phyloP scores from a whole-genome alignment of 106 monocot genomes.

The Phalaenopsis aphrodite region DNA sequence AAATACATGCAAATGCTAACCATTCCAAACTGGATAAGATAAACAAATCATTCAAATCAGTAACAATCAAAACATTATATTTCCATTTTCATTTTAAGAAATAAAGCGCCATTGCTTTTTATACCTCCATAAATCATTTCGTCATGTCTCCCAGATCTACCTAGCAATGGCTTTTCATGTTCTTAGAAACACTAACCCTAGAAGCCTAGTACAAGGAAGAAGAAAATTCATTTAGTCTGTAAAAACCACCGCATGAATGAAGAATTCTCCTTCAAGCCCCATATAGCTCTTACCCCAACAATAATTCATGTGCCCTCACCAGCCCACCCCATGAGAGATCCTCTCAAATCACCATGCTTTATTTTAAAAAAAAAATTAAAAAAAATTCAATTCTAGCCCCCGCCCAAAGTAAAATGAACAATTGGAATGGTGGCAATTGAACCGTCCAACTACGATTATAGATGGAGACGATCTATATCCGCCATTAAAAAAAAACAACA shows the following conservation, averaged over 20 bases:
- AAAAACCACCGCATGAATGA: not conserved
- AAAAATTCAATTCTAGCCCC: not conserved
- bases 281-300: too few relatives aligned
- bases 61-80: not conserved
- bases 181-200: too few relatives aligned
- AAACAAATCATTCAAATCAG: not conserved
- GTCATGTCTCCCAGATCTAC: too few relatives aligned
- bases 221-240: too few relatives aligned
- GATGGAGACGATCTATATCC: not conserved
- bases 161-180: too few relatives aligned
- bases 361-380: too few relatives aligned
- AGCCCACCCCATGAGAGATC: too few relatives aligned
- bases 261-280: not conserved
- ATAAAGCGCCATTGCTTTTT: too few relatives aligned
- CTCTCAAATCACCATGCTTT: too few relatives aligned
- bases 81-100: not conserved
- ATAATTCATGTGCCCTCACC: too few relatives aligned
- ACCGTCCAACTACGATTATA: not conserved
- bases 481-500: not conserved
- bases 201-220: too few relatives aligned
- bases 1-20: not conserved
- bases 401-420: not conserved
- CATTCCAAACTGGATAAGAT: not conserved
- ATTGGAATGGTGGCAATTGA: not conserved
- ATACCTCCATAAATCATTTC: too few relatives aligned